Evolutionary conservation across 208 protist species (phyloP).

Genomic region (Crithidia bombi): DNA sequence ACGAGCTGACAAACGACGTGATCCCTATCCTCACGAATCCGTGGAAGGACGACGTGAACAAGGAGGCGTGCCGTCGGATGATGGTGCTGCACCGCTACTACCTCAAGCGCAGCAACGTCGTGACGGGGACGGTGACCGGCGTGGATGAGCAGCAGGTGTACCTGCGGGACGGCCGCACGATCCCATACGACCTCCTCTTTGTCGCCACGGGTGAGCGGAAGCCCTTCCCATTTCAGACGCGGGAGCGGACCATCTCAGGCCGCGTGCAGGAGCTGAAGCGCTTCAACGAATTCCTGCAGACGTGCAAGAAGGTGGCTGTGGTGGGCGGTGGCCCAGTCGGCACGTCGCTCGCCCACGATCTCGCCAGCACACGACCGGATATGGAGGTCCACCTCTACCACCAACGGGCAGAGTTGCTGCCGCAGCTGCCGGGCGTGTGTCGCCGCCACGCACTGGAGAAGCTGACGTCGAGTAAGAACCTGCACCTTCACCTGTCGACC

Average conservation of each 20-base stretch:
- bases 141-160: slow-evolving; percentile 67
- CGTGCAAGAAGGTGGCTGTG: slow-evolving; percentile 80
- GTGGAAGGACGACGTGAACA: slow-evolving; percentile 63
- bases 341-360: slow-evolving; percentile 68
- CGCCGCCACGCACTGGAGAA: slow-evolving; percentile 65
- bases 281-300: slow-evolving; percentile 75
- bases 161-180: slow-evolving; percentile 61
- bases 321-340: slow-evolving; percentile 87
- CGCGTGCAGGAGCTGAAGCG: slow-evolving; percentile 77
- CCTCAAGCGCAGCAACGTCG: slow-evolving; percentile 80
- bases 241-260: slow-evolving; percentile 72
- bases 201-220: slow-evolving; percentile 78
- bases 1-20: slow-evolving; percentile 85
- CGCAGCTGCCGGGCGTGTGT: slow-evolving; percentile 60
- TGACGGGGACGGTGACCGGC: slow-evolving; percentile 83
- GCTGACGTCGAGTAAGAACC: slow-evolving; percentile 52
- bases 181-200: slow-evolving; percentile 87
- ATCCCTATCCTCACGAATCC: slow-evolving; percentile 73
- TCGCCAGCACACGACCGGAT: slow-evolving; percentile 61
- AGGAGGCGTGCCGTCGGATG: slow-evolving; percentile 74
- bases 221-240: slow-evolving; percentile 76
- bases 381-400: slow-evolving; percentile 82
- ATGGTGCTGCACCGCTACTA: slow-evolving; percentile 89
- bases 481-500: slow-evolving; percentile 54
- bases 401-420: slow-evolving; percentile 63